Conservation (phyloP, 2,329 filamentous ascomycete genomes). For the Cordyceps cateniannulata region DNA sequence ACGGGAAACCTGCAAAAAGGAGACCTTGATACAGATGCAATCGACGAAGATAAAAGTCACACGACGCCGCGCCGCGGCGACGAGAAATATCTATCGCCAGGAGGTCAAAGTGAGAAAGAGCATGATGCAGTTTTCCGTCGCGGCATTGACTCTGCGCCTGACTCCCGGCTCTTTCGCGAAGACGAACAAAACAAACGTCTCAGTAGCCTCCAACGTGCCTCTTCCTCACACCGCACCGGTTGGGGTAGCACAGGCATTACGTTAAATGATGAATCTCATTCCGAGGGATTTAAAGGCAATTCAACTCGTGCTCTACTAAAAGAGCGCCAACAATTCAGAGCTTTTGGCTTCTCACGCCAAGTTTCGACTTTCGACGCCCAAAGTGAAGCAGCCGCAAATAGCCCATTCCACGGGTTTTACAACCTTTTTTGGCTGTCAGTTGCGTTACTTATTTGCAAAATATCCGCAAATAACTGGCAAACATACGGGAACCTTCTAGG, state of each 20-base stretch:
- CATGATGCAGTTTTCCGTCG: slow-evolving; percentile 34
- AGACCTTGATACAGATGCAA: not conserved
- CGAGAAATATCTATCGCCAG: slow-evolving; percentile 21
- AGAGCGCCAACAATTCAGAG: slow-evolving; percentile 28
- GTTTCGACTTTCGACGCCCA: slow-evolving; percentile 71
- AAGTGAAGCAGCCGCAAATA: slow-evolving; percentile 57
- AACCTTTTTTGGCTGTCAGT: slow-evolving; percentile 72
- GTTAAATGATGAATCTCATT: slow-evolving; percentile 19
- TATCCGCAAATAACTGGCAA: slow-evolving; percentile 62
- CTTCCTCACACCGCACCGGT: not conserved
- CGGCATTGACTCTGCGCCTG: slow-evolving; percentile 15
- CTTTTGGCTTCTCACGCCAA: slow-evolving; percentile 63
- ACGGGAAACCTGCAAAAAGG: too few relatives aligned
- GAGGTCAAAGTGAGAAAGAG: slow-evolving; percentile 40
- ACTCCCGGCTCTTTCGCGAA: not conserved
- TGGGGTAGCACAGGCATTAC: not conserved
- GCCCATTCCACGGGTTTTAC: slow-evolving; percentile 73
- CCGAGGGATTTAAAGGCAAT: slow-evolving; percentile 11
- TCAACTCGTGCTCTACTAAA: slow-evolving; percentile 4
- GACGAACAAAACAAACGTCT: not conserved
- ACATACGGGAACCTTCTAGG: slow-evolving; percentile 63
- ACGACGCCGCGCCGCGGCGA: slow-evolving; percentile 13
- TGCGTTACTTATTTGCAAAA: slow-evolving; percentile 58
- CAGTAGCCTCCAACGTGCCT: not conserved
- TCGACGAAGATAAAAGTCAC: too few relatives aligned